Conservation (phyloP, 768 basidiomycete genomes). For the Tulasnella sp. region DNA sequence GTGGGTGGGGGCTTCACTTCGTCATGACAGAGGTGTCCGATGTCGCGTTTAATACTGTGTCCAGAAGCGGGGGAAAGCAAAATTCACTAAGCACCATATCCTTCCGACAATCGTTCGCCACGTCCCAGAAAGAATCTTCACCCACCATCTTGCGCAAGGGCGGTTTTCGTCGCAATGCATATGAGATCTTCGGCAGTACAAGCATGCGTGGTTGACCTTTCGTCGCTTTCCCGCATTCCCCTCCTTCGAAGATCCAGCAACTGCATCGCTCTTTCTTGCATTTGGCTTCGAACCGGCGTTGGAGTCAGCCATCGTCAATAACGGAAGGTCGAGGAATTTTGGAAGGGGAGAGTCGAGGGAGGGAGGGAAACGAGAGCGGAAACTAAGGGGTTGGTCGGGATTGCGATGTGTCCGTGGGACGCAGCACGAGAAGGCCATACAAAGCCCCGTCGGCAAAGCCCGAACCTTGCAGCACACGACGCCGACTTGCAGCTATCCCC, state of each 20-base stretch:
- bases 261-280: constrained; percentile 10
- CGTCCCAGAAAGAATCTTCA: constrained; percentile 27
- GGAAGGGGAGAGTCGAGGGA: not conserved
- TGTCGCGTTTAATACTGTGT: constrained; percentile 87
- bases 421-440: not conserved
- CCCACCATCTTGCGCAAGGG: constrained; percentile 91
- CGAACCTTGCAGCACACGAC: not conserved
- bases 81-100: not conserved
- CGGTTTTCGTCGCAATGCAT: constrained; percentile 81
- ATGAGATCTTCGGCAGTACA: constrained; percentile 84
- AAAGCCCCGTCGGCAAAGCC: not conserved
- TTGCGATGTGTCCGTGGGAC: constrained; percentile 9
- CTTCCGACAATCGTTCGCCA: not conserved
- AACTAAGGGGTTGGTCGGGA: constrained; percentile 11
- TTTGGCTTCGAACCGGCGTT: constrained; percentile 10
- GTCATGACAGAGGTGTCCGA: constrained; percentile 90
- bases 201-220: constrained; percentile 89
- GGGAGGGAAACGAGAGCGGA: constrained; percentile 9
- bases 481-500: not conserved
- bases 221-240: constrained; percentile 52
- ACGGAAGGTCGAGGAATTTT: not conserved
- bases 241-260: constrained; percentile 3
- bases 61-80: constrained; percentile 7
- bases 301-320: not conserved
- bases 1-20: constrained; percentile 45